Evolutionary conservation across 192 early-diverging fungal species (phyloP).

Genomic region (Kickxella alabastrina): DNA sequence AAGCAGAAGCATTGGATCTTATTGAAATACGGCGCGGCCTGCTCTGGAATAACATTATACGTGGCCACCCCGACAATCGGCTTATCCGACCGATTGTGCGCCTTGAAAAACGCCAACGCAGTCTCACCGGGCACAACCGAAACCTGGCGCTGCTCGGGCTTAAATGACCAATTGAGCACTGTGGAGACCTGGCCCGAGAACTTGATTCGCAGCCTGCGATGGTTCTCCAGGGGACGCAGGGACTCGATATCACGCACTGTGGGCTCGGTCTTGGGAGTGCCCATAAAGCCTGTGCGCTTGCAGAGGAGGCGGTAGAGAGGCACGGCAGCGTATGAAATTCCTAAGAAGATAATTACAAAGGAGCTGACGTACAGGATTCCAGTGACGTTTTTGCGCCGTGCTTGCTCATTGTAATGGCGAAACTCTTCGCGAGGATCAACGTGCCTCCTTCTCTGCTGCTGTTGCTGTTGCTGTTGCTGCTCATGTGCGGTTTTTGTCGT

Average conservation of each 20-base stretch:
- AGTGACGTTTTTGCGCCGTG: constrained; percentile 35
- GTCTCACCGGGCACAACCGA: constrained; percentile 94
- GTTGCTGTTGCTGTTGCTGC: constrained; percentile 5
- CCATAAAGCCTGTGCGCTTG: constrained; percentile 86
- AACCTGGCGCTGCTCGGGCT: constrained; percentile 82
- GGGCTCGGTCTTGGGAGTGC: constrained; percentile 77
- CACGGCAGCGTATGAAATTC: constrained; percentile 88
- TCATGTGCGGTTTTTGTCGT: neutral
- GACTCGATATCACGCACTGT: constrained; percentile 57
- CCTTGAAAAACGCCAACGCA: constrained; percentile 92
- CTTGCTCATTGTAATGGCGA: constrained; percentile 22
- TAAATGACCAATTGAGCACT: constrained; percentile 83
- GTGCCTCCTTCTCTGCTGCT: neutral
- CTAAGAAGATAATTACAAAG: constrained; percentile 78
- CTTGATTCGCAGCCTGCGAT: constrained; percentile 63
- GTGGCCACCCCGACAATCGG: constrained; percentile 95
- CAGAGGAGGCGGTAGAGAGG: constrained; percentile 95
- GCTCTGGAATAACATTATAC: constrained; percentile 90
- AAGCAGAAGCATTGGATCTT: constrained; percentile 99
- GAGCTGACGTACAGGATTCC: constrained; percentile 73
- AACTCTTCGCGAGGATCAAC: constrained; percentile 23
- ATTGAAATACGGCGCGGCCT: constrained; percentile 95
- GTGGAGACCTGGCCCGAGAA: constrained; percentile 75
- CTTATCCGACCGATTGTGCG: constrained; percentile 77
- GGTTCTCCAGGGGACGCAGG: constrained; percentile 59